phyloP scores from a whole-genome alignment of 768 basidiomycete genomes.

The Boletus reticuloceps region DNA sequence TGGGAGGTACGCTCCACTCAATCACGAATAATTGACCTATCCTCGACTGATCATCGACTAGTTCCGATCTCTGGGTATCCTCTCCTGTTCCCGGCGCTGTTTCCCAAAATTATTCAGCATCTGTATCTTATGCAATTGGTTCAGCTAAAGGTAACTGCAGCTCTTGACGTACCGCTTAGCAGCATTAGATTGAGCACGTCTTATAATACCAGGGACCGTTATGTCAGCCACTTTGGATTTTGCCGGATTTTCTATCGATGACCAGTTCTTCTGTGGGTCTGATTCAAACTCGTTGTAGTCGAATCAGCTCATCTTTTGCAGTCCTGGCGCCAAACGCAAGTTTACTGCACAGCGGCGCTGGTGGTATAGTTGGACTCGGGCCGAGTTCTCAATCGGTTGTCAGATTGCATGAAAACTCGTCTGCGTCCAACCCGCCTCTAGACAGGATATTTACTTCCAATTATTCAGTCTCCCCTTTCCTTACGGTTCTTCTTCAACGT shows the following conservation, averaged over 20 bases:
- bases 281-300: neutral
- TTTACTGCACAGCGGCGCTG: neutral
- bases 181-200: neutral
- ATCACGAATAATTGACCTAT: too few species aligned
- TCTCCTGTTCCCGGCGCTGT: conserved; percentile 39
- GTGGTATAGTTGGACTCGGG: conserved; percentile 56
- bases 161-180: neutral
- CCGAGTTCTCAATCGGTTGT: conserved; percentile 54
- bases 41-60: conserved; percentile 23
- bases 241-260: conserved; percentile 44
- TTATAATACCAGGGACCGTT: conserved; percentile 22
- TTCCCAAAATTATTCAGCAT: conserved; percentile 37
- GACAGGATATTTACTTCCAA: conserved; percentile 67
- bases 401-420: conserved; percentile 30
- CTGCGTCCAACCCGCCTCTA: conserved; percentile 51
- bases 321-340: conserved; percentile 16
- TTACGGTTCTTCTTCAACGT: conserved; percentile 65
- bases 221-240: conserved; percentile 30
- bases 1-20: conserved; percentile 37
- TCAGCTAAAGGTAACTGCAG: conserved; percentile 41
- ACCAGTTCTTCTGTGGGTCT: conserved; percentile 32
- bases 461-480: conserved; percentile 51
- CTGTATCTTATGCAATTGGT: conserved; percentile 55
- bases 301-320: conserved; percentile 8
- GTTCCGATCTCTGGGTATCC: conserved; percentile 66